A percentile compares a stretch with the other conserved stretches of the same genome.
These are phyloP conservation scores for Cavenderia fasciculata DNA, from an alignment of 78 protist genomes.

Conservation along the genomic window DNA sequence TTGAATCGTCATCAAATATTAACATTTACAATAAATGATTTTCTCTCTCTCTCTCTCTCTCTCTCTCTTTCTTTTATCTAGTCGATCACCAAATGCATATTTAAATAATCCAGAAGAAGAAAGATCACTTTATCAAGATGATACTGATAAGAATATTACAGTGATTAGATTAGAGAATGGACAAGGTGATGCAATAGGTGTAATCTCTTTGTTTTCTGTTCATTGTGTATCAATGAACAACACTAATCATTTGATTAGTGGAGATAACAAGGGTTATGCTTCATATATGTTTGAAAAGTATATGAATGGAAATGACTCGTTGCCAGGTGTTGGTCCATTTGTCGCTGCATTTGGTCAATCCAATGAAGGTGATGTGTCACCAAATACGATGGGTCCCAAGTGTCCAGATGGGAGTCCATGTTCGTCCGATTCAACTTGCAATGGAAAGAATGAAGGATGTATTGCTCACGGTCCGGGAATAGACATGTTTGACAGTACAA, in stretches of 20 bases:
- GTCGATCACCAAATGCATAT: conserved; percentile 87
- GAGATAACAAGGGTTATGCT: conserved; percentile 92
- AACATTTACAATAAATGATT: neutral
- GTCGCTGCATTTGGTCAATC: conserved; percentile 86
- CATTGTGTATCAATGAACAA: conserved; percentile 87
- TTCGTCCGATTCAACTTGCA: conserved; percentile 54
- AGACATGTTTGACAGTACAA: conserved; percentile 75
- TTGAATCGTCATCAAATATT: neutral
- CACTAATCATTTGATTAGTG: conserved; percentile 78
- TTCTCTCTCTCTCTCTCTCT: neutral
- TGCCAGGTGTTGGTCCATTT: conserved; percentile 83
- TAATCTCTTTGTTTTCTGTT: conserved; percentile 78
- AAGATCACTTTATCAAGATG: conserved; percentile 65
- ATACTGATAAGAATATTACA: conserved; percentile 83
- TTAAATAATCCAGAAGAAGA: conserved; percentile 83
- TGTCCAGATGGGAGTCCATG: conserved; percentile 83
- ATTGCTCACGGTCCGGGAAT: conserved; percentile 64
- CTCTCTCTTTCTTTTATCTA: neutral
- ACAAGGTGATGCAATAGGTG: conserved; percentile 76
- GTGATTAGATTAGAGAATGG: conserved; percentile 57
- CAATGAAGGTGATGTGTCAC: conserved; percentile 87
- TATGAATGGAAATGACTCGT: conserved; percentile 8
- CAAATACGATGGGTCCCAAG: conserved; percentile 83
- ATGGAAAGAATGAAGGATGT: conserved; percentile 76
- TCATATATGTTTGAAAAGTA: conserved; percentile 74